Conservation (phyloP, 345 rosid species). For the Arabis alpina region DNA sequence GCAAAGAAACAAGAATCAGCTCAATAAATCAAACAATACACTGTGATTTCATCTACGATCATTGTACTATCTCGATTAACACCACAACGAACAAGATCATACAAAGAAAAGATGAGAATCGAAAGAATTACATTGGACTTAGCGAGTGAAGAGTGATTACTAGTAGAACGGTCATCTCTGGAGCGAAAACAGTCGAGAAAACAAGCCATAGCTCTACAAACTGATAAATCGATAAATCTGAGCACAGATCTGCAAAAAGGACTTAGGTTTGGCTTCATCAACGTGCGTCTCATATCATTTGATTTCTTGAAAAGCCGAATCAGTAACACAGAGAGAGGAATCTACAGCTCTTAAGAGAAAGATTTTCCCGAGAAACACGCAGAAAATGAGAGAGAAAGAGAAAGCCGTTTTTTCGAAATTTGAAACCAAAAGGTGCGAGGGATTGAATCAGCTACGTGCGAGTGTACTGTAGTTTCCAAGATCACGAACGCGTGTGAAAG, state of each 20-base stretch:
- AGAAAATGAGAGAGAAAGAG: conserved; percentile 14
- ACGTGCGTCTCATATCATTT: conserved; percentile 55
- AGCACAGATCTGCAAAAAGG: conserved; percentile 45
- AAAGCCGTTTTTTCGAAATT: conserved; percentile 30
- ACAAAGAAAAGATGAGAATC: conserved; percentile 13
- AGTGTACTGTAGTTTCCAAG: no score
- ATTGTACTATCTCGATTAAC: neutral
- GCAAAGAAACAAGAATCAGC: conserved; percentile 6
- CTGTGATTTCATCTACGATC: no score
- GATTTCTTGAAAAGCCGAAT: conserved; percentile 10
- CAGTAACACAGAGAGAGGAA: neutral
- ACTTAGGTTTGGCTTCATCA: conserved; percentile 48
- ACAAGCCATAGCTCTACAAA: conserved; percentile 71
- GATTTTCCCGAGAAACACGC: conserved; percentile 41
- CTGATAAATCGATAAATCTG: conserved; percentile 39
- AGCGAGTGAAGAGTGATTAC: conserved; percentile 42
- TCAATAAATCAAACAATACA: conserved; percentile 2
- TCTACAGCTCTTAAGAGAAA: neutral
- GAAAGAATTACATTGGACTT: conserved; percentile 46
- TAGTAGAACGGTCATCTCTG: conserved; percentile 48
- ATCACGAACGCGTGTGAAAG: neutral
- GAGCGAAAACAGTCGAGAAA: conserved; percentile 75
- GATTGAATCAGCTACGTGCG: conserved; percentile 23
- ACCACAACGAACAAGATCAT: conserved; percentile 22
- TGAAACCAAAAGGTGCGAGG: conserved; percentile 39